These are phyloP conservation scores for Gracilaria domingensis DNA, from an alignment of 23 red algal genomes.

Conservation along the genomic window DNA sequence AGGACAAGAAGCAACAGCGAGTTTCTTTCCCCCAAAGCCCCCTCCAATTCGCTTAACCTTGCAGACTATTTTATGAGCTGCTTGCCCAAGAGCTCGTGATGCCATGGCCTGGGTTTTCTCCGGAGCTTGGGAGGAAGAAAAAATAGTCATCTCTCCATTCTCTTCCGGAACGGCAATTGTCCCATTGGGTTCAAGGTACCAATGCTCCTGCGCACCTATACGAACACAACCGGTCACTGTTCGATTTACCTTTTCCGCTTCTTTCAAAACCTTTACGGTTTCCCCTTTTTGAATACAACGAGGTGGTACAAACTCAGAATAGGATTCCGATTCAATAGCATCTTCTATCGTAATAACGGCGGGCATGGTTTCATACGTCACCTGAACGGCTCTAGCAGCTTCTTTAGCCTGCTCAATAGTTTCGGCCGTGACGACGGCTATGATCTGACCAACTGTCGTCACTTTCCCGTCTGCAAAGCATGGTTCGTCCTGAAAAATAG, in stretches of 20 bases:
- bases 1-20: slow-evolving; percentile 58
- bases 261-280: slow-evolving; percentile 22
- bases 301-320: slow-evolving; percentile 29
- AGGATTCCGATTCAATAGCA: slow-evolving; percentile 56
- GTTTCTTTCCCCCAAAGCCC: slow-evolving; percentile 95
- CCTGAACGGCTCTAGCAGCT: slow-evolving; percentile 48
- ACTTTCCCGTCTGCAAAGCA: slow-evolving; percentile 75
- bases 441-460: slow-evolving; percentile 75
- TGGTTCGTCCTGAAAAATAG: slow-evolving; percentile 68
- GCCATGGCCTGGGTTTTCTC: slow-evolving; percentile 79
- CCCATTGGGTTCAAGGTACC: slow-evolving; percentile 87
- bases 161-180: slow-evolving; percentile 76
- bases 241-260: not conserved
- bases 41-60: slow-evolving; percentile 87
- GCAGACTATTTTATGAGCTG: slow-evolving; percentile 64
- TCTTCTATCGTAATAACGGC: slow-evolving; percentile 81
- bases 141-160: slow-evolving; percentile 72
- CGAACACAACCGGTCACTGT: slow-evolving; percentile 64
- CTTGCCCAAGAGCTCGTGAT: slow-evolving; percentile 70
- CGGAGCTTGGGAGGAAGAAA: slow-evolving; percentile 74
- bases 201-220: slow-evolving; percentile 94
- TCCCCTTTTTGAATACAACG: slow-evolving; percentile 61
- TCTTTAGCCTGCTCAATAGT: slow-evolving; percentile 58
- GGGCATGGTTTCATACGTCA: slow-evolving; percentile 79
- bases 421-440: slow-evolving; percentile 80